Evolutionary conservation across 345 rosid species (phyloP), one percentile per base, ranked within the genome.

Genomic region (Barbarea vulgaris): DNA sequence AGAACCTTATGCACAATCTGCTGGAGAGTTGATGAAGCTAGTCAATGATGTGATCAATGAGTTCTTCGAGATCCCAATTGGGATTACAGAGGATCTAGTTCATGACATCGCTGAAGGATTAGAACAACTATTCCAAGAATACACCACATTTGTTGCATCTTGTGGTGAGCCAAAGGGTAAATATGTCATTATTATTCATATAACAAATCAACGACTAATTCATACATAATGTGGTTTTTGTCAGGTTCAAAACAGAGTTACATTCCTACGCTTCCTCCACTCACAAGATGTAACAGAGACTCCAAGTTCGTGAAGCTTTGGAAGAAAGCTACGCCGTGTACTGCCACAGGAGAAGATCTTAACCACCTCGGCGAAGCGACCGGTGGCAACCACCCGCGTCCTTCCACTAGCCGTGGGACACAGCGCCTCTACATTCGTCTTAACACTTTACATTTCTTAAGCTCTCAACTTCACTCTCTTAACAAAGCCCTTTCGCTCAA

Each of bases 371-470:
- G 27, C 2, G 67, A 28, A 15, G 18, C 41, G 47, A 14, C 10
- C 0, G 86, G 85, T 21, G 87, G 84, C 15, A 84, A 88, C 59
- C 87, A 83, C 76, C 87, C 95, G 4, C 87, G 91, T 7, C 96
- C 93, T 5, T 87, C 96, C 2, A 91, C 97, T 0, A 90, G 97
- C 81, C 97, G 97, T 0, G 95, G 98, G 19, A 94, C 97, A 0
- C 97, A 91, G 67, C 91, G 97, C 27, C 95, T 89, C 19, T 91
- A 94, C 59, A 84, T 94, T 42, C 89, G 96, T 39, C 91, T 94
- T 74, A 94, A 91, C 73, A 90, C 97, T n/a, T 41, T 94, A 76
- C 95, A 94, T 69, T 94, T 83, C 70, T 74, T 91, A 60, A 85
- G 83, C 67, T 67, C 96, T 42, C 90, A 89, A 56, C 84, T 91